phyloP scores from a whole-genome alignment of 495 filamentous ascomycete genomes.

The Penicillium desertorum region DNA sequence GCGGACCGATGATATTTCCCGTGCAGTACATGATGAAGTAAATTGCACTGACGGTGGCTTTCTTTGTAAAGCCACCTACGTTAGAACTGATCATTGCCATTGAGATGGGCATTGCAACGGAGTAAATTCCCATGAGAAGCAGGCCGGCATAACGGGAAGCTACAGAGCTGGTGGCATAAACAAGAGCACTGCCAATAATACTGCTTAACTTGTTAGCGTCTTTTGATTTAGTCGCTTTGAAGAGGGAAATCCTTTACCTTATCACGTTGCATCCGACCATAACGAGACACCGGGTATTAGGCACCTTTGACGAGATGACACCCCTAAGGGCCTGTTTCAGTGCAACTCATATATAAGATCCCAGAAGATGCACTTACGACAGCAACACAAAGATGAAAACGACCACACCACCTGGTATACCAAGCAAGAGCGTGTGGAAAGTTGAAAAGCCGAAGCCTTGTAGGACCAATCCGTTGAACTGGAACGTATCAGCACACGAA shows the following conservation, averaged over 20 bases:
- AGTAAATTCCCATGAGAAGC: slow-evolving; percentile 28
- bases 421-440: slow-evolving; percentile 34
- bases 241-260: background rate
- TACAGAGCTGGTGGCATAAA: slow-evolving; percentile 34
- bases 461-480: slow-evolving; percentile 40
- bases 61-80: slow-evolving; percentile 36
- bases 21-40: slow-evolving; percentile 44
- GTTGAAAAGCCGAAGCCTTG: slow-evolving; percentile 37
- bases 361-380: slow-evolving; percentile 13
- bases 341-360: background rate
- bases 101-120: slow-evolving; percentile 24
- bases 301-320: slow-evolving; percentile 19
- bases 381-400: slow-evolving; percentile 20
- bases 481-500: background rate
- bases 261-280: slow-evolving; percentile 17
- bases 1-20: slow-evolving; percentile 40
- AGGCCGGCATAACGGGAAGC: slow-evolving; percentile 39
- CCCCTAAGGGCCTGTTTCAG: slow-evolving; percentile 1
- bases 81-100: slow-evolving; percentile 36
- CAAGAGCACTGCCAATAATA: slow-evolving; percentile 24
- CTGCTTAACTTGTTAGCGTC: background rate
- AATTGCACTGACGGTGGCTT: slow-evolving; percentile 29
- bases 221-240: background rate
- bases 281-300: slow-evolving; percentile 22
- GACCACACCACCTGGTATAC: slow-evolving; percentile 26